phyloP scores from a whole-genome alignment of 108 stramenopile species.

The Nitzschia putrida region DNA sequence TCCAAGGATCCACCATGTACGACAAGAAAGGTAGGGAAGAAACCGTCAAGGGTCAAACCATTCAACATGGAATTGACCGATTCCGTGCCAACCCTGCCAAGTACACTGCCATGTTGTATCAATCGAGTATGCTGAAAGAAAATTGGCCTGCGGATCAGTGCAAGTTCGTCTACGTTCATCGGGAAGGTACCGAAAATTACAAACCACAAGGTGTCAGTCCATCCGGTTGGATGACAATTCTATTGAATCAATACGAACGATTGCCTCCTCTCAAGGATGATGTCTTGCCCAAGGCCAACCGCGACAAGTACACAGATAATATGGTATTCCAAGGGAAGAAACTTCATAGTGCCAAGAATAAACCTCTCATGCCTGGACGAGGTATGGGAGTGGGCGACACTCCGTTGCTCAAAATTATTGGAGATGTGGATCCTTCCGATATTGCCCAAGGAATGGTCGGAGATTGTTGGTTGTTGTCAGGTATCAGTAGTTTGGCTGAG shows the following conservation, averaged over 20 bases:
- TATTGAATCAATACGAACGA: constrained; percentile 29
- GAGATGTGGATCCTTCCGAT: constrained; percentile 48
- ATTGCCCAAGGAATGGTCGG: constrained; percentile 47
- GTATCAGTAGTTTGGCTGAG: constrained; percentile 45
- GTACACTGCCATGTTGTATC: constrained; percentile 34
- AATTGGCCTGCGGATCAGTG: constrained; percentile 32
- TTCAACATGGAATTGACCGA: constrained; percentile 22
- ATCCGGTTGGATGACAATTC: constrained; percentile 36
- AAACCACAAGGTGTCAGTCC: constrained; percentile 25
- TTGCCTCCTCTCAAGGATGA: constrained; percentile 22
- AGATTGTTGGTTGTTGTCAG: constrained; percentile 51
- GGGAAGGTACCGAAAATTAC: constrained; percentile 30
- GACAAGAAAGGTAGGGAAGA: constrained; percentile 20
- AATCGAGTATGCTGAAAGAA: constrained; percentile 31
- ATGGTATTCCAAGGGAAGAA: constrained; percentile 25
- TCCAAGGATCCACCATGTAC: constrained; percentile 13
- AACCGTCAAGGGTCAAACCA: constrained; percentile 15
- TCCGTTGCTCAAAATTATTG: constrained; percentile 39
- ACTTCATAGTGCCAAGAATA: constrained; percentile 18
- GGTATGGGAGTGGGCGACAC: constrained; percentile 51
- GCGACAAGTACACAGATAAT: constrained; percentile 34
- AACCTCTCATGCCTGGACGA: constrained; percentile 46
- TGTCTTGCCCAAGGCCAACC: constrained; percentile 19
- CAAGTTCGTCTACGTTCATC: constrained; percentile 35
- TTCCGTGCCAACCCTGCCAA: constrained; percentile 34